Evolutionary conservation across 2,329 filamentous ascomycete species (phyloP), one percentile per base, ranked within the genome.

Genomic region (Dothidotthia symphoricarpi): DNA sequence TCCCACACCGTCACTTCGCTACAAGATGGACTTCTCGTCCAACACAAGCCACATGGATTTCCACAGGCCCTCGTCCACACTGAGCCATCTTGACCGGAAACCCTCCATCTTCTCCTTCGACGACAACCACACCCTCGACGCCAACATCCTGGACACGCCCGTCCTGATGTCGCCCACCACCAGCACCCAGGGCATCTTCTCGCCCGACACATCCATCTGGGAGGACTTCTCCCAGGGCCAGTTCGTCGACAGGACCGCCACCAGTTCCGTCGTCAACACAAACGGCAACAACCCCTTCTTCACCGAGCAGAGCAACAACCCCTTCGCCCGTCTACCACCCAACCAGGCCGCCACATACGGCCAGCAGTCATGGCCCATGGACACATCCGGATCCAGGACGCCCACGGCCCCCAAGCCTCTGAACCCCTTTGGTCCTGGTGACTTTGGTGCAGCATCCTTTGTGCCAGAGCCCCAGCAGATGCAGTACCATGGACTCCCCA

Each of bases 321-420:
- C 80, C 33, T 90, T 86, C 71, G 77, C 83, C 70, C 80, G 81
- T 43, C 73, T 83, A 45, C 72, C 74, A 16, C 63, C 71, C 26
- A 66, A 71, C 41, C 73, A 74, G 47, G 65, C 69, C 45, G 68
- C 57, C 61, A 64, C 61, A 47, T 71, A 75, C 47, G 67, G 67
- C 40, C 74, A 76, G 51, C 71, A 73, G 47, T 63, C 69, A 45
- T 90, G 86, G 85, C 72, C 81, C 33, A 75, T 69, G 28, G 76
- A 81, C 53, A 74, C 73, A 54, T 86, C 85, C 16, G 85, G 81
- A 35, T 80, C 86, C 46, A 84, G 81, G 65, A 91, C 87, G 6
- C 85, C 86, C 12, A 80, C 88, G 45, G 82, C 81, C 45, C 74
- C 80, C 48, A 89, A 86, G 60, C 82, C 81, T 36, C 86, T 87